Evolutionary conservation across 73 alveolate genomes (phyloP).

Genomic region (Blepharisma japonicum): DNA sequence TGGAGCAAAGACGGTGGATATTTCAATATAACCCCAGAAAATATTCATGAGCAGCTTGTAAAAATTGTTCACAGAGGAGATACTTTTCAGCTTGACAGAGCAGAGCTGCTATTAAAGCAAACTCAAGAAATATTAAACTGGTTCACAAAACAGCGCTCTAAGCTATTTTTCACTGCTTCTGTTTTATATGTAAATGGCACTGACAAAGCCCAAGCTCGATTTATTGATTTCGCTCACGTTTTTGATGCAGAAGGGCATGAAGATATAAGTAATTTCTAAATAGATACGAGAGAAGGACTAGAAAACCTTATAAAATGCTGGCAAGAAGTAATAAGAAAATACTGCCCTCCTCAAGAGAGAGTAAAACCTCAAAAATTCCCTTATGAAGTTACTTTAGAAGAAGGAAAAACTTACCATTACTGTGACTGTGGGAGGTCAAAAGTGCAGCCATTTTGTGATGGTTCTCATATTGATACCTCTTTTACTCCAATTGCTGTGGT

Average conservation of each 20-base stretch:
- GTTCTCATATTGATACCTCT: conserved; percentile 7
- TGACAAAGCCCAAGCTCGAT: conserved; percentile 16
- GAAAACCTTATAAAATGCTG: no score
- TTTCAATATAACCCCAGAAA: conserved; percentile 3
- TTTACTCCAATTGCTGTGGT: background rate
- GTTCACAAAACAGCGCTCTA: conserved; percentile 1
- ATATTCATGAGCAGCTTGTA: background rate
- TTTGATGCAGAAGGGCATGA: conserved; percentile 12
- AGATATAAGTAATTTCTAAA: conserved; percentile 5
- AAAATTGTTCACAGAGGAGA: no score
- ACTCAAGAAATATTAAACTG: conserved; percentile 9
- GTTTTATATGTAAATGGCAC: background rate
- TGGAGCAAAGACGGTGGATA: background rate
- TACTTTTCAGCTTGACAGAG: background rate
- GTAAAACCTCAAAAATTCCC: background rate
- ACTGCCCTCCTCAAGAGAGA: no score
- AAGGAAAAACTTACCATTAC: background rate
- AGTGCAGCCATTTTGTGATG: background rate
- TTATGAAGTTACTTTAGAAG: conserved; percentile 23
- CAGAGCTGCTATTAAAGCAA: background rate
- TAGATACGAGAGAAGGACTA: no score
- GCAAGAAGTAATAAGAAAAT: no score
- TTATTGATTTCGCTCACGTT: conserved; percentile 23
- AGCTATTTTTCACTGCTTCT: conserved; percentile 21
- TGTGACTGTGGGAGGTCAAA: conserved; percentile 6